Evolutionary conservation across 2,329 filamentous ascomycete species (phyloP), one percentile per base, ranked within the genome.

Genomic region (Xylariaceae sp.): DNA sequence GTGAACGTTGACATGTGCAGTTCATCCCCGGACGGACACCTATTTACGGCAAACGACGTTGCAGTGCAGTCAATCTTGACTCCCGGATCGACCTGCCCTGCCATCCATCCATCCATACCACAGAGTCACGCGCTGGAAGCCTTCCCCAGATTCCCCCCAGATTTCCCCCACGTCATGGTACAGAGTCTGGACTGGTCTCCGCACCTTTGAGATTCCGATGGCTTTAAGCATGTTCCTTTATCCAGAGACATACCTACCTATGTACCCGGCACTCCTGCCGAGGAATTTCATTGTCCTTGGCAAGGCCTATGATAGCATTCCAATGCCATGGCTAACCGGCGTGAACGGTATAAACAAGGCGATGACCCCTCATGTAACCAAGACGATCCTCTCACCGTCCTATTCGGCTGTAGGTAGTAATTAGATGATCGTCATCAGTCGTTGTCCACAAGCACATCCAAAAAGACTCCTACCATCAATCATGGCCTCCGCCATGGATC

Each of bases 401-500:
- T 11, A 3, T 44, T 44, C 42, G 5, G 8, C 8, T 3, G 3
- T 6, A 37, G 8, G 3, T 11, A 7, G 3, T 11, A 37, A 9
- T 11, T 37, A 37, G 35, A 11, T 37, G 35, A 37, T 37, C 12
- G 35, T 7, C 8, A 41, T 41, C 26, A 41, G 12, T 6, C 8
- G 35, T 37, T 37, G 3, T 37, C 12, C 5, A 3, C 12, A 37
- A 37, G 35, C 3, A 3, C 8, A 11, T 37, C 35, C 35, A 6
- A 11, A 37, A 11, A 11, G 3, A 11, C 35, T 11, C 3, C 35
- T 37, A 11, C 4, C 12, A 37, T 37, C 35, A 37, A 37, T 2
- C 35, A 37, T 61, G 61, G 51, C 60, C 34, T 40, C 56, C 6
- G 43, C 27, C 19, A 57, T 41, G 45, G 56, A 57, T 27, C 39